Percentiles rank a stretch among this genome's conserved stretches.
Conservation (phyloP, 306 rosid species). For the Boehmeria nivea region DNA sequence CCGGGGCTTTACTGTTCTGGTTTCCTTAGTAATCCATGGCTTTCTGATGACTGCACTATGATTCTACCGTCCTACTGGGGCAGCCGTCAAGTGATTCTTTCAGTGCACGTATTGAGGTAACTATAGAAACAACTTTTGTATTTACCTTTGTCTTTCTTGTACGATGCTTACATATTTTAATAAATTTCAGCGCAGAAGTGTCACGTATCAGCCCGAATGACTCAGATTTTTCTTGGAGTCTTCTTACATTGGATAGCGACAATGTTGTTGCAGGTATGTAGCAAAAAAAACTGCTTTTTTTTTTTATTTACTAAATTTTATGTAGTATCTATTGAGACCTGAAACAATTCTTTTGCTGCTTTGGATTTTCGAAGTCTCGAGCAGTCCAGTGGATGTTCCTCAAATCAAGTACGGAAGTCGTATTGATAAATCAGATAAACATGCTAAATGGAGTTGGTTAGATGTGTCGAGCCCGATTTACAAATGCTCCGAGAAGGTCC, state of each 20-base stretch:
- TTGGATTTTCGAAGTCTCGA: conserved; percentile 55
- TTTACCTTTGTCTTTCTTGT: conserved; percentile 1
- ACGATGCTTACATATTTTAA: conserved; percentile 13
- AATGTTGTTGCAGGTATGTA: conserved; percentile 91
- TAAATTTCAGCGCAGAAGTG: conserved; percentile 61
- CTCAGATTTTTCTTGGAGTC: conserved; percentile 72
- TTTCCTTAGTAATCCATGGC: conserved; percentile 62
- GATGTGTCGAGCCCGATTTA: conserved; percentile 50
- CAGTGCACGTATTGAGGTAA: conserved; percentile 70
- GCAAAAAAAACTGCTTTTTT: conserved; percentile 18
- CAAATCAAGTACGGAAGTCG: conserved; percentile 67
- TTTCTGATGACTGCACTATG: conserved; percentile 70
- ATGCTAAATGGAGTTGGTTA: conserved; percentile 66
- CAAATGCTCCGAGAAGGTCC: conserved; percentile 74
- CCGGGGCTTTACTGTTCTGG: conserved; percentile 69
- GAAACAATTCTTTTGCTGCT: conserved; percentile 13
- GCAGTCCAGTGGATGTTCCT: conserved; percentile 86
- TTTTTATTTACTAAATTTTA: neutral
- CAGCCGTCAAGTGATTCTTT: conserved; percentile 65
- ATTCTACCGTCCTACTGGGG: conserved; percentile 66
- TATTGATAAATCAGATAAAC: conserved; percentile 43
- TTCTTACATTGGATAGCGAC: conserved; percentile 71
- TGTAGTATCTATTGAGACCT: neutral
- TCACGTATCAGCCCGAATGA: conserved; percentile 53
- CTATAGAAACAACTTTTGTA: neutral